These are phyloP conservation scores for Trichoderma endophyticum DNA, from an alignment of 2,329 filamentous ascomycete genomes.

Conservation along the genomic window DNA sequence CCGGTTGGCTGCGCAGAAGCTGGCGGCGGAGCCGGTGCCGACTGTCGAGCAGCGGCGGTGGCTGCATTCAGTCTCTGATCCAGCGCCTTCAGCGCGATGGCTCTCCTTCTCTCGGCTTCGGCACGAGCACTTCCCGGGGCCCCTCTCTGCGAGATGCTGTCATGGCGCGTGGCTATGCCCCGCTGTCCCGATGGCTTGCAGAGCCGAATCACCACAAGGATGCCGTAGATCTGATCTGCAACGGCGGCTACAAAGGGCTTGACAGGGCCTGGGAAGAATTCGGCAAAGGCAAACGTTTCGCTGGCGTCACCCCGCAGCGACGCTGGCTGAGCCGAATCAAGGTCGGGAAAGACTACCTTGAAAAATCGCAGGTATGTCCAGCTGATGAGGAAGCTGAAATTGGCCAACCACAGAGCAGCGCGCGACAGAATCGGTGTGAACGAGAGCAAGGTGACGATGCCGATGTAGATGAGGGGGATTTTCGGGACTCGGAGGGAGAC, in stretches of 20 bases:
- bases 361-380: slow-evolving; percentile 98
- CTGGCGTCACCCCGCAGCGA: slow-evolving; percentile 83
- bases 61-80: slow-evolving; percentile 91
- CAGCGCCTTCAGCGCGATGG: slow-evolving; percentile 83
- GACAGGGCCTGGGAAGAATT: slow-evolving; percentile 85
- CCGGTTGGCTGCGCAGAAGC: slow-evolving; percentile 43
- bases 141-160: slow-evolving; percentile 50
- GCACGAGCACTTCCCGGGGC: slow-evolving; percentile 71
- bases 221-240: slow-evolving; percentile 69
- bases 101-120: slow-evolving; percentile 85
- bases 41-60: slow-evolving; percentile 44
- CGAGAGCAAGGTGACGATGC: slow-evolving; percentile 64
- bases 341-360: slow-evolving; percentile 70
- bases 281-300: slow-evolving; percentile 93
- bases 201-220: slow-evolving; percentile 71
- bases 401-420: slow-evolving; percentile 74
- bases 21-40: not conserved
- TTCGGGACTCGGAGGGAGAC: slow-evolving; percentile 81
- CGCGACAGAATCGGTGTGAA: slow-evolving; percentile 59
- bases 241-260: slow-evolving; percentile 74
- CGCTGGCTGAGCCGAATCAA: slow-evolving; percentile 58
- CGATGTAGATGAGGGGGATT: slow-evolving; percentile 70
- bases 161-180: slow-evolving; percentile 71
- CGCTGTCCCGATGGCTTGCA: slow-evolving; percentile 83
- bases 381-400: slow-evolving; percentile 79